Percentiles rank a stretch among this genome's conserved stretches.
These are phyloP conservation scores for Lantana camara DNA, from an alignment of 257 asterid species.

Conservation along the genomic window DNA sequence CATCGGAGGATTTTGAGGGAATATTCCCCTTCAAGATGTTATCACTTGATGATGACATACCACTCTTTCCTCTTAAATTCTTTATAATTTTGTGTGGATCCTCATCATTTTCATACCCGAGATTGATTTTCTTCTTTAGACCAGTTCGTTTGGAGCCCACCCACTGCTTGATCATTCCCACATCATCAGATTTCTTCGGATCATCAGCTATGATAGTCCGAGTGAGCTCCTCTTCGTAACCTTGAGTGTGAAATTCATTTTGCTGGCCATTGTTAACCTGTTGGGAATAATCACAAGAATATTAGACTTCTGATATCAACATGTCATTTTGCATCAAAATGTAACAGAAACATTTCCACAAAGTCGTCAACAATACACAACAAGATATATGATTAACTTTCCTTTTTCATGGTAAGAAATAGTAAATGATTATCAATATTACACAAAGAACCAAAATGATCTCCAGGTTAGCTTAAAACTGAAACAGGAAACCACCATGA, in stretches of 20 bases:
- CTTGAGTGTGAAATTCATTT: constrained; percentile 28
- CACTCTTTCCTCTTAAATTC: constrained; percentile 25
- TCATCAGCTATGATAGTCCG: constrained; percentile 31
- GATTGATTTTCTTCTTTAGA: constrained; percentile 44
- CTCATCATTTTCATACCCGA: constrained; percentile 33
- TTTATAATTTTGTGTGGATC: constrained; percentile 29
- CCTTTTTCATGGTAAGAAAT: too few relatives aligned
- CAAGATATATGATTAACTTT: too few relatives aligned
- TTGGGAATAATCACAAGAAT: constrained; percentile 12
- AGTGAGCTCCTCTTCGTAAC: constrained; percentile 34
- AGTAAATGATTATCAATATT: neutral
- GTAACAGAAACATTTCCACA: too few relatives aligned
- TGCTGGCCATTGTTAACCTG: constrained; percentile 47
- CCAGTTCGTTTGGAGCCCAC: constrained; percentile 60
- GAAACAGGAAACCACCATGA: neutral
- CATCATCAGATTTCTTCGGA: constrained; percentile 32
- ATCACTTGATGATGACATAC: constrained; percentile 27
- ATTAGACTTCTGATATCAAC: too few relatives aligned
- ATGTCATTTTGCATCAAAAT: too few relatives aligned
- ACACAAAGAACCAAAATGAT: constrained; percentile 8
- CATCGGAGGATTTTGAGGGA: constrained; percentile 26
- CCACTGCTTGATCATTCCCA: constrained; percentile 54
- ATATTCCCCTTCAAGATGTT: constrained; percentile 33
- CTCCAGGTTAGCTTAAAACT: constrained; percentile 7
- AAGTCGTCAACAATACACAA: too few relatives aligned